Evolutionary conservation across 345 rosid genomes (phyloP).

Genomic region (Arabidopsis suecica): DNA sequence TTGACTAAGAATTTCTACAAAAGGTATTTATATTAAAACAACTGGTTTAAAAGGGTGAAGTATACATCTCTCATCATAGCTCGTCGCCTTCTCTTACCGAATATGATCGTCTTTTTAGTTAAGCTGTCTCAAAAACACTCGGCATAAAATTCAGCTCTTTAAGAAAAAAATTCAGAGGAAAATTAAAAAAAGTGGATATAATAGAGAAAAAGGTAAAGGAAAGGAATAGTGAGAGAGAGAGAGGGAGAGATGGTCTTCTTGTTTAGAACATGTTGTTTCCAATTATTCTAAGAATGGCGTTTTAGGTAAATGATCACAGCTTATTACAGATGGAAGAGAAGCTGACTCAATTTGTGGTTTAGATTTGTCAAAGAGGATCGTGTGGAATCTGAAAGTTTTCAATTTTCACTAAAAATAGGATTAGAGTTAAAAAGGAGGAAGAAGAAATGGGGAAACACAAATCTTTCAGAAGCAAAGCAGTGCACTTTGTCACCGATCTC

Average conservation of each 20-base stretch:
- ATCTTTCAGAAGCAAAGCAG: conserved; percentile 90
- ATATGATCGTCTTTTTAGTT: conserved; percentile 31
- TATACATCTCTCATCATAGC: neutral
- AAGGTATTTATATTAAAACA: rapidly evolving
- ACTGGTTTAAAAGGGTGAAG: neutral
- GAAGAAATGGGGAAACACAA: conserved; percentile 62
- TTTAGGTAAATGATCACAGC: conserved; percentile 34
- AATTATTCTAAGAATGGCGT: conserved; percentile 8
- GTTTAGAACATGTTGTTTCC: conserved; percentile 6
- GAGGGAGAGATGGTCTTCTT: conserved; percentile 24
- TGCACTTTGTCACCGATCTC: conserved; percentile 90
- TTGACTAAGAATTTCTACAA: rapidly evolving
- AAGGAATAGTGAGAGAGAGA: neutral
- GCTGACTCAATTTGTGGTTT: conserved; percentile 35
- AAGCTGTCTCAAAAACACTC: conserved; percentile 27
- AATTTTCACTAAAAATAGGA: conserved; percentile 39
- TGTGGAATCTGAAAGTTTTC: conserved; percentile 31
- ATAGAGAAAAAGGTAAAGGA: neutral
- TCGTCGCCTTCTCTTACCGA: conserved; percentile 33
- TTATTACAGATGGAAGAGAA: neutral
- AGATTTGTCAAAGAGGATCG: conserved; percentile 14
- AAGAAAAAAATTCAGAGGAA: neutral
- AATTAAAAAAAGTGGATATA: neutral
- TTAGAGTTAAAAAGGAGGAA: neutral
- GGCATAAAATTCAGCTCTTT: conserved; percentile 1